Base-by-base conservation (phyloP, 2,329 filamentous ascomycete species). In the Cadophora sp. region DNA sequence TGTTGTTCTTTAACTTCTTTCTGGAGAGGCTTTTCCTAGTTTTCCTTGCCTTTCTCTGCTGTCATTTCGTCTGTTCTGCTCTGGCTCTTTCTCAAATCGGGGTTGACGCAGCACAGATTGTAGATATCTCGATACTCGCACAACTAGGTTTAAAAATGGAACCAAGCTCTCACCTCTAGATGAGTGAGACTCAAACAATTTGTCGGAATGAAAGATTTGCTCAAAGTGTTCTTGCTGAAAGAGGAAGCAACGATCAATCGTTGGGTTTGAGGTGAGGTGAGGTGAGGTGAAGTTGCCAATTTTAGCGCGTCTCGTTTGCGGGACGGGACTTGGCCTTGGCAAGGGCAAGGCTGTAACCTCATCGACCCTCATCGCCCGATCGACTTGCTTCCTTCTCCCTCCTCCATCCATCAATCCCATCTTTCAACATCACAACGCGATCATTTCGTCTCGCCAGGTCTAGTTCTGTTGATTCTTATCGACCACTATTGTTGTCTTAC, bases 201-300 rank as follows among this genome's bases (percentile, higher is more conserved):
- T 9, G 43, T 46, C 43, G 2, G 19, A 22, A 22, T 6, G 11
- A 22, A 22, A 4, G 43, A 48, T 22, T 22, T 22, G 1, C 19
- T 5, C 22, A n/a, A 7, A 26, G 22, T 16, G 12, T 40, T 22
- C n/a, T 40, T 50, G 24, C 16, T 24, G 22, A 34, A 48, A 40
- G 22, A n/a, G 16, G 40, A 60, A 62, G 59, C 40, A 62, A 62
- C 27, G n/a, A n/a, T n/a, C n/a, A n/a, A n/a, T n/a, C n/a, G n/a
- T n/a, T n/a, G n/a, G n/a, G n/a, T n/a, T n/a, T n/a, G n/a, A n/a
- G n/a, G n/a, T n/a, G 40, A 48, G 59, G 26, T n/a, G 26, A 8
- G 59, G 24, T 50, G 50, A 31, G 50, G 24, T 48, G 34, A 14
- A 12, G 19, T 60, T 22, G n/a, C 22, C 26, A 19, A 50, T 12